Percentiles rank a stretch among this genome's conserved stretches.
Evolutionary conservation across 2,329 filamentous ascomycete species (phyloP).

Genomic region (Aspergillus sp.): DNA sequence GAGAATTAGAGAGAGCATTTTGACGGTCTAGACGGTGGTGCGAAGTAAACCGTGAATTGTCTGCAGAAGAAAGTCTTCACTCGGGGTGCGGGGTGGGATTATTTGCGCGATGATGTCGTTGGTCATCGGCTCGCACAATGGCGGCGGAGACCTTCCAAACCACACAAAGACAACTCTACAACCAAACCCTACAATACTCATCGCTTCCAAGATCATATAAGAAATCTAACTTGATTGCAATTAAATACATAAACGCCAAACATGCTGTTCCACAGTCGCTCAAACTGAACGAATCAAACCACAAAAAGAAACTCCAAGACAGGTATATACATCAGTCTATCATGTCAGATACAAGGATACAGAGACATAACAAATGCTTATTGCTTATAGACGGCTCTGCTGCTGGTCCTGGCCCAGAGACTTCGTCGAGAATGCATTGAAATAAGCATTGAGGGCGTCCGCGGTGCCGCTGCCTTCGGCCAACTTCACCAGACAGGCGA

Average conservation of each 20-base stretch:
- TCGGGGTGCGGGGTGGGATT: slow-evolving; percentile 5
- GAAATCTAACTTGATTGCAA: slow-evolving; percentile 12
- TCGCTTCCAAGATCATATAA: background rate
- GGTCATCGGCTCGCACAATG: background rate
- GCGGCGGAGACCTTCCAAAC: background rate
- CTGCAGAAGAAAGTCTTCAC: background rate
- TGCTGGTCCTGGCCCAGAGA: slow-evolving; percentile 34
- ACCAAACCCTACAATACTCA: background rate
- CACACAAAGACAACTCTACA: background rate
- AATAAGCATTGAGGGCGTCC: slow-evolving; percentile 81
- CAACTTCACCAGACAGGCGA: slow-evolving; percentile 72
- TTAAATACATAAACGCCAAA: slow-evolving; percentile 24
- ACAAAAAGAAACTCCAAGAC: slow-evolving; percentile 20
- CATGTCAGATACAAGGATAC: background rate
- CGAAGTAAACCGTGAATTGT: background rate
- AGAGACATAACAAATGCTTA: slow-evolving; percentile 13
- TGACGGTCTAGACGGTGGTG: slow-evolving; percentile 7
- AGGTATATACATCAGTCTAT: slow-evolving; percentile 10
- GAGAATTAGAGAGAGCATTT: slow-evolving; percentile 42
- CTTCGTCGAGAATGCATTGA: slow-evolving; percentile 69
- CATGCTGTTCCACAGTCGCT: slow-evolving; percentile 24
- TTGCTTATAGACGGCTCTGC: slow-evolving; percentile 33
- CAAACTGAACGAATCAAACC: slow-evolving; percentile 15
- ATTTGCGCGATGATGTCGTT: background rate
- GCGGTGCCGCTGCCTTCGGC: slow-evolving; percentile 76